A percentile compares a stretch with the other conserved stretches of the same genome.
These are phyloP conservation scores for Stentor coeruleus DNA, from an alignment of 73 alveolate species.

Conservation along the genomic window DNA sequence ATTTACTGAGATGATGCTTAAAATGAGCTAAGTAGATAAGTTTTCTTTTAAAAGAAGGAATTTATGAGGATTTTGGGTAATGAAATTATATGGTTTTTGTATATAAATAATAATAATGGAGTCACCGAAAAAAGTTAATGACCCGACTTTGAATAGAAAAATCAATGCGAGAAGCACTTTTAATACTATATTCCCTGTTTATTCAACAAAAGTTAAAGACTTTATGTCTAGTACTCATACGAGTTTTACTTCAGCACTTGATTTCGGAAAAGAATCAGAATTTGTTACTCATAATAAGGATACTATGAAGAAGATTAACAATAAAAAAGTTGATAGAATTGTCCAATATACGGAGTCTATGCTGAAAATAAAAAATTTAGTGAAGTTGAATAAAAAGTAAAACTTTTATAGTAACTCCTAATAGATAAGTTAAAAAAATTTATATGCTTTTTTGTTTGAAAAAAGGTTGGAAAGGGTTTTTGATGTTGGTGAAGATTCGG, in stretches of 20 bases:
- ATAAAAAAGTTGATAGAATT: constrained; percentile 14
- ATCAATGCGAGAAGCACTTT: constrained; percentile 3
- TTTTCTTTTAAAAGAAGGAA: too few species aligned
- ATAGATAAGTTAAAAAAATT: too few species aligned
- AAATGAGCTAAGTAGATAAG: too few species aligned
- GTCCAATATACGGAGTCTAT: background rate
- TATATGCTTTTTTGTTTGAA: too few species aligned
- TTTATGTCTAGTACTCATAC: background rate
- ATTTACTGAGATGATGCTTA: background rate
- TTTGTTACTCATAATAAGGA: constrained; percentile 8
- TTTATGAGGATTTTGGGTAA: too few species aligned
- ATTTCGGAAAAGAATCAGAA: constrained; percentile 6
- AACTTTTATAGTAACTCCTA: background rate
- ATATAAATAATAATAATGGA: too few species aligned
- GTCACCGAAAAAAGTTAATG: too few species aligned
- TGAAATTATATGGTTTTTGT: too few species aligned
- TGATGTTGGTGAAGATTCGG: too few species aligned
- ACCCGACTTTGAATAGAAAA: background rate
- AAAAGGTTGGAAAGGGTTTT: too few species aligned
- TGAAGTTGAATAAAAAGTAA: background rate
- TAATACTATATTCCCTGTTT: constrained; percentile 16
- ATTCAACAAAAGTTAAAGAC: constrained; percentile 10
- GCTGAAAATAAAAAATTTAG: constrained; percentile 7
- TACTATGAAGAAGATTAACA: background rate
- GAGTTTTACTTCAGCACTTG: background rate